A percentile compares a stretch with the other conserved stretches of the same genome.
Conservation (phyloP, 345 rosid species). For the Hirschfeldia incana region DNA sequence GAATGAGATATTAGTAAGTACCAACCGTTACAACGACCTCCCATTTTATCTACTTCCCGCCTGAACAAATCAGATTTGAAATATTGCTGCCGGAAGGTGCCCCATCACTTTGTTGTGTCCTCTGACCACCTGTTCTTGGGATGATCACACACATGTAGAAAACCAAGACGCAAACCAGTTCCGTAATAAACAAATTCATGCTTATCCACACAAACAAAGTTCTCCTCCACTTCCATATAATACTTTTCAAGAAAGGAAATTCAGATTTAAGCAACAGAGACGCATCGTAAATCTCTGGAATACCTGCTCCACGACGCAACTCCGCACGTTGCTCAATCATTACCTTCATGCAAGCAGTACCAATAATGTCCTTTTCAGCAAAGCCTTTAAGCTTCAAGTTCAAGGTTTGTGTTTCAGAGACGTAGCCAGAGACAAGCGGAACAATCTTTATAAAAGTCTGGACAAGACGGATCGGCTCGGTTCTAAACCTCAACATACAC, state of each 20-base stretch:
- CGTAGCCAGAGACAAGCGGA: slow-evolving; percentile 67
- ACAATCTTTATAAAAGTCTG: slow-evolving; percentile 60
- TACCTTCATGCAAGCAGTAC: slow-evolving; percentile 54
- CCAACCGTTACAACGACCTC: slow-evolving; percentile 1
- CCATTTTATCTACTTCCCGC: slow-evolving; percentile 22
- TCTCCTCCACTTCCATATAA: slow-evolving; percentile 77
- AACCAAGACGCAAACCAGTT: slow-evolving; percentile 50
- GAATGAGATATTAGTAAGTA: slow-evolving; percentile 1
- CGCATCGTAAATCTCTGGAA: slow-evolving; percentile 81
- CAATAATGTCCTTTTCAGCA: slow-evolving; percentile 43
- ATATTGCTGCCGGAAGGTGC: slow-evolving; percentile 24
- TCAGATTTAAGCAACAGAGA: slow-evolving; percentile 55
- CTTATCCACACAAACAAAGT: slow-evolving; percentile 66
- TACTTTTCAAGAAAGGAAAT: slow-evolving; percentile 57
- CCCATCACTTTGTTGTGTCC: slow-evolving; percentile 18
- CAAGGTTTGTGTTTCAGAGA: slow-evolving; percentile 67
- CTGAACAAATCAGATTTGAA: slow-evolving; percentile 15
- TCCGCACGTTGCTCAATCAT: slow-evolving; percentile 74
- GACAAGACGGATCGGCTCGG: slow-evolving; percentile 59
- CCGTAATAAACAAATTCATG: slow-evolving; percentile 43
- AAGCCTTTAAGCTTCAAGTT: slow-evolving; percentile 60
- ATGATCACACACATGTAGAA: slow-evolving; percentile 60
- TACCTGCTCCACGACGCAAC: slow-evolving; percentile 60
- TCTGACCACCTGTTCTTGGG: slow-evolving; percentile 48
- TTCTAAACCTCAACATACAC: slow-evolving; percentile 70